Percentiles rank a stretch among this genome's conserved stretches.
These are phyloP conservation scores for Babjeviella inositovora DNA, from an alignment of 805 yeast genomes.

Conservation along the genomic window DNA sequence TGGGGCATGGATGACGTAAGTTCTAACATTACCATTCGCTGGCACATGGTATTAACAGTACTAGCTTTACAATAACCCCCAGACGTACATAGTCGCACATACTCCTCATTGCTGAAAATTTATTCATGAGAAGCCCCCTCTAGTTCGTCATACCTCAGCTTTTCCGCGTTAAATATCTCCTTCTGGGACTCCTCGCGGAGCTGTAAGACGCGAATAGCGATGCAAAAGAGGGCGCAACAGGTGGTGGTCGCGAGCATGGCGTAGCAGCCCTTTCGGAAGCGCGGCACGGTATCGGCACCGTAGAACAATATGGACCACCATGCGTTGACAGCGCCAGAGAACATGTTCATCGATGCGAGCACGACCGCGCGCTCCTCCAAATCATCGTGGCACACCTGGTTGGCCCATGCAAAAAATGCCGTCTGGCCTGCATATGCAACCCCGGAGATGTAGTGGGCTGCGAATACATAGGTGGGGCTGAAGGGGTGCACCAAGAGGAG, in stretches of 20 bases:
- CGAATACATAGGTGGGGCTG: constrained; percentile 19
- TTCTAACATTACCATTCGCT: too few species aligned
- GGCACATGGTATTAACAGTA: too few species aligned
- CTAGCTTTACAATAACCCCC: too few species aligned
- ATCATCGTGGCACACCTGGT: constrained; percentile 39
- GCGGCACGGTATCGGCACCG: constrained; percentile 33
- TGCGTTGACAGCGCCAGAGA: constrained; percentile 44
- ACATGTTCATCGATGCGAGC: constrained; percentile 52
- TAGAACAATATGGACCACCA: constrained; percentile 48
- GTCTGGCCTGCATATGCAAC: constrained; percentile 44
- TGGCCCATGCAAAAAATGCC: constrained; percentile 48
- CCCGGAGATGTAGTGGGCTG: constrained; percentile 41
- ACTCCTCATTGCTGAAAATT: too few species aligned
- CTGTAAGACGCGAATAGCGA: constrained; percentile 24
- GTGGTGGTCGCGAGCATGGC: constrained; percentile 39
- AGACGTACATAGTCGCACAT: too few species aligned
- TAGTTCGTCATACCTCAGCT: neutral
- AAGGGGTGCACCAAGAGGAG: constrained; percentile 25
- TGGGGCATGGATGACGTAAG: too few species aligned
- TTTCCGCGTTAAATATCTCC: constrained; percentile 1
- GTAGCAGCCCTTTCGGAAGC: constrained; percentile 32
- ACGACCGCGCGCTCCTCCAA: constrained; percentile 49
- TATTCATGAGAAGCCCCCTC: too few species aligned
- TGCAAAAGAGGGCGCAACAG: constrained; percentile 20
- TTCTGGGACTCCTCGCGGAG: constrained; percentile 11